phyloP scores from a whole-genome alignment of 2,329 filamentous ascomycete genomes.

The Neoascochyta sp. region DNA sequence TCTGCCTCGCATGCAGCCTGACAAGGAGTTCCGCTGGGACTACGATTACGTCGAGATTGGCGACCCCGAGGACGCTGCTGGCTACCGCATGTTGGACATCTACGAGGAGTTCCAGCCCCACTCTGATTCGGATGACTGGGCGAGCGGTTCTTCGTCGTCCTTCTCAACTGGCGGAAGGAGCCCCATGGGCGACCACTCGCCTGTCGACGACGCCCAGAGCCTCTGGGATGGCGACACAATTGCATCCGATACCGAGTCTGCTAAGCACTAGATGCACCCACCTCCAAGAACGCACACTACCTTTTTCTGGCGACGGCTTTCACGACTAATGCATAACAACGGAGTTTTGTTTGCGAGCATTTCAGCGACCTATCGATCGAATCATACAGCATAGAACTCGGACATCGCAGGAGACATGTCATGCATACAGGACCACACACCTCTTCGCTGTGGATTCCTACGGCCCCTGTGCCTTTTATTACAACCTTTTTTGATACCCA shows the following conservation, averaged over 20 bases:
- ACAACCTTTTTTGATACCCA: slow-evolving; percentile 11
- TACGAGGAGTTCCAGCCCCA: slow-evolving; percentile 51
- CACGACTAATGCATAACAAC: slow-evolving; percentile 37
- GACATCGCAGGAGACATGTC: slow-evolving; percentile 7
- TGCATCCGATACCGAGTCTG: slow-evolving; percentile 44
- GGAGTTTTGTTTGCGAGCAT: slow-evolving; percentile 38
- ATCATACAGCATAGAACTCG: slow-evolving; percentile 9
- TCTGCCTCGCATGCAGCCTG: slow-evolving; percentile 74
- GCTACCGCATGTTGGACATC: slow-evolving; percentile 54
- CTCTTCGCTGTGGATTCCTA: slow-evolving; percentile 10
- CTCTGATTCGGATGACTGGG: slow-evolving; percentile 83
- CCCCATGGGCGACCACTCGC: slow-evolving; percentile 45
- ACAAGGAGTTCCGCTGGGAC: slow-evolving; percentile 88
- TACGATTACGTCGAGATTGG: slow-evolving; percentile 91
- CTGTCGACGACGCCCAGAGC: slow-evolving; percentile 55
- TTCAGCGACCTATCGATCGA: slow-evolving; percentile 30
- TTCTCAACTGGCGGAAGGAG: slow-evolving; percentile 64
- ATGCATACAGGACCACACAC: slow-evolving; percentile 10
- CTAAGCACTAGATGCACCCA: slow-evolving; percentile 19
- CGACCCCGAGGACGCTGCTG: slow-evolving; percentile 52
- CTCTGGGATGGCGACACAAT: slow-evolving; percentile 58
- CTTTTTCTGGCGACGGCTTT: slow-evolving; percentile 26
- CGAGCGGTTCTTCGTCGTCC: slow-evolving; percentile 75
- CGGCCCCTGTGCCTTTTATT: slow-evolving; percentile 9
- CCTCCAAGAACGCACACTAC: slow-evolving; percentile 18